Base-by-base conservation (phyloP, 768 basidiomycete species). In the Termitomyces sp. region DNA sequence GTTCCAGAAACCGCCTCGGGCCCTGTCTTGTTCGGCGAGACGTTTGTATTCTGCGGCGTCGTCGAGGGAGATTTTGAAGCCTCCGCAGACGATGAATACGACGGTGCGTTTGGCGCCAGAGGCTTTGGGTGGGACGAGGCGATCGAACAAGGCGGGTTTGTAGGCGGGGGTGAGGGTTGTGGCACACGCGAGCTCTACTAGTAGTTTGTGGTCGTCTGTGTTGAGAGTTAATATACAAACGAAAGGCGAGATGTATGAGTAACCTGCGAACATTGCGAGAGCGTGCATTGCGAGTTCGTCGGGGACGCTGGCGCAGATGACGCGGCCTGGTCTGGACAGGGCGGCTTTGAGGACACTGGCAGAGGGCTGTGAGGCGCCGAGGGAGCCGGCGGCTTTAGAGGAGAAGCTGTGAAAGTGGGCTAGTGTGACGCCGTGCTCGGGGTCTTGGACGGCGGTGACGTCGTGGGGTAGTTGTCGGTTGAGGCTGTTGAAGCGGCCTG, bases 101-200 rank as follows among this genome's bases (percentile, higher is more conserved):
- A 85, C 74, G 0, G 69, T 72, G 31, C 73, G 70, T 47, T 63
- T 68, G 16, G 65, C 56, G n/a, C 65, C 67, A 26, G 67, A 57
- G 26, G 57, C 36, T 43, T 62, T 69, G 34, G 62, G 62, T n/a
- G 78, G 75, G 3, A 85, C 72, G 22, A 86, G 59, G 44, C 68
- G 76, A 57, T 80, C 69, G 64, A 92, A 83, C 27, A 91, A 69
- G 5, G 71, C 68, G 2, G 70, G 75, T 32, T 78, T 79, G 65
- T 90, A 92, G 2, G 83, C 88, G 2, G 87, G 80, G 2, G 80
- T 76, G 8, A 92, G 74, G 3, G 89, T 83, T 8, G 86, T 83
- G 5, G 88, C 77, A 61, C 89, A 90, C 1, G 90, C 86, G 24
- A 92, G 74, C 63, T 92, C 89, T 10, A 88, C 82, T 26, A 91